A percentile compares a stretch with the other conserved stretches of the same genome.
phyloP scores from a whole-genome alignment of 371 early-diverging fungal species.

The Umbelopsis sp. region DNA sequence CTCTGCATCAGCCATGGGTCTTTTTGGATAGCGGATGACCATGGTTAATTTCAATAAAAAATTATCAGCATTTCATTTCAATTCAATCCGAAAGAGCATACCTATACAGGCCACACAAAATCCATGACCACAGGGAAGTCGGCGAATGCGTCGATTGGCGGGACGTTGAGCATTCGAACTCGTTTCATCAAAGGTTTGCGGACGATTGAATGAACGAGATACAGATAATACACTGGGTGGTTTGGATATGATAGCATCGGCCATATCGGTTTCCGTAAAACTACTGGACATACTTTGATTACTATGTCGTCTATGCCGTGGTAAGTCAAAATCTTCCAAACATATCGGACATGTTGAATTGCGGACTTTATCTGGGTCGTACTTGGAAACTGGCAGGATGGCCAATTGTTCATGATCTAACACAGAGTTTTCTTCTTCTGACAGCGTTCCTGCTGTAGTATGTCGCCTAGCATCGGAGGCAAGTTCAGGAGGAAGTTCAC shows the following conservation, averaged over 20 bases:
- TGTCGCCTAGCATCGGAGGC: neutral
- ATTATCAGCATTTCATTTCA: neutral
- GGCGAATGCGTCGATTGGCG: constrained; percentile 24
- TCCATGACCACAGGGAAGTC: constrained; percentile 46
- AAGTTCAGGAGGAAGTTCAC: neutral
- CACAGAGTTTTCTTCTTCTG: neutral
- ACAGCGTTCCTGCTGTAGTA: neutral
- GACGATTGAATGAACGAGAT: neutral
- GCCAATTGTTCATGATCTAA: constrained; percentile 17
- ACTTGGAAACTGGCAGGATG: constrained; percentile 27
- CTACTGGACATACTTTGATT: constrained; percentile 1
- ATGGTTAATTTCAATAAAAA: neutral
- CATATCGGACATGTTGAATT: constrained; percentile 44
- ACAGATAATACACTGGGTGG: constrained; percentile 3
- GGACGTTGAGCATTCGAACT: neutral
- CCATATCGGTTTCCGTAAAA: neutral
- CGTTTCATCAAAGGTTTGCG: neutral
- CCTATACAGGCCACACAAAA: constrained; percentile 52
- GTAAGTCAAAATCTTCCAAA: constrained; percentile 38
- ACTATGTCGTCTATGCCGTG: constrained; percentile 23
- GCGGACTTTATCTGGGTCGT: constrained; percentile 28
- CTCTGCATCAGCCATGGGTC: constrained; percentile 47
- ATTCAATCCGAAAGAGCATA: constrained; percentile 22
- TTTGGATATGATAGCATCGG: neutral
- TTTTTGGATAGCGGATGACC: neutral